These are phyloP conservation scores for Nicotiana knightiana DNA, from an alignment of 257 asterid species.

Conservation along the genomic window DNA sequence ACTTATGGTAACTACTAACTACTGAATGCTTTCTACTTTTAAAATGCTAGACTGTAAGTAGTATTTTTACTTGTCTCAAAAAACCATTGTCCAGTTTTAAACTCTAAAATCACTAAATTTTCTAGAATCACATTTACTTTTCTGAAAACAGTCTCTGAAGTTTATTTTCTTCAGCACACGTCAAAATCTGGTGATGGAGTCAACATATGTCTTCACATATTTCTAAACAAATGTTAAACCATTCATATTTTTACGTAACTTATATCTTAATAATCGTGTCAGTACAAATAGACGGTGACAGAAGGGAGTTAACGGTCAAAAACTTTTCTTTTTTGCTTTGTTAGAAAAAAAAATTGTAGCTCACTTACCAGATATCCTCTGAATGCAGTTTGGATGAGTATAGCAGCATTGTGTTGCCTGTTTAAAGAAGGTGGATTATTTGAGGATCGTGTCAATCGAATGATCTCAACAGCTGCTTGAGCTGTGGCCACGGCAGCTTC, in stretches of 20 bases:
- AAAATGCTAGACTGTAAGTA: neutral
- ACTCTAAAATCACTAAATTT: neutral
- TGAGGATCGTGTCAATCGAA: conserved; percentile 46
- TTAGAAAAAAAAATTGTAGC: no score
- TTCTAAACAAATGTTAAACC: neutral
- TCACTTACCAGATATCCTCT: conserved; percentile 61
- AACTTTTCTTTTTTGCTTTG: neutral
- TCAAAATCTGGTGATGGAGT: neutral
- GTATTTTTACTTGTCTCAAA: neutral
- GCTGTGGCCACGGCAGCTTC: conserved; percentile 79
- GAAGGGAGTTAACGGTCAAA: neutral
- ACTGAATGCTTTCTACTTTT: neutral
- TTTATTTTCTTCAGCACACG: neutral
- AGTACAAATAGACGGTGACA: neutral
- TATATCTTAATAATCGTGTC: neutral
- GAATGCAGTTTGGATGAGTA: conserved; percentile 68
- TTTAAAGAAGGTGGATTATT: conserved; percentile 22
- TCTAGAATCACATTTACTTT: neutral
- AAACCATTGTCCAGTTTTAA: neutral
- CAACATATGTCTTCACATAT: neutral
- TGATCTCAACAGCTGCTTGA: conserved; percentile 71
- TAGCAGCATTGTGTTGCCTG: conserved; percentile 56
- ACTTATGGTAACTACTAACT: neutral
- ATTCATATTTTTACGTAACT: neutral
- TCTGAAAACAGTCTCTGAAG: neutral